These are phyloP conservation scores for Citropsis articulata DNA, from an alignment of 345 rosid species.

Conservation along the genomic window DNA sequence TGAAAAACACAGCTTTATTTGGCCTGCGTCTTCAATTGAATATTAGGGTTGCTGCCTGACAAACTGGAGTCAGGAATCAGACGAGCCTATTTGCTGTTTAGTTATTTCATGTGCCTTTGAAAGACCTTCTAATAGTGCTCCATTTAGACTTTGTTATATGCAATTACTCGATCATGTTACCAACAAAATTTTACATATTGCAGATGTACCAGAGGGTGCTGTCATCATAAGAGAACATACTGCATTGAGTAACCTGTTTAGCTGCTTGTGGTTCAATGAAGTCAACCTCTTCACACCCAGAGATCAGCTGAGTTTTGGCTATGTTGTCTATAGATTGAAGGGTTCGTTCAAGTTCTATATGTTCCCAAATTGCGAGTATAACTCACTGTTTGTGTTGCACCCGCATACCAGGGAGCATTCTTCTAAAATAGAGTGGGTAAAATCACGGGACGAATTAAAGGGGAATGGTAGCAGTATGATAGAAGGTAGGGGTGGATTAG, in stretches of 20 bases:
- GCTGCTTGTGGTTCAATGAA: conserved; percentile 98
- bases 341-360: conserved; percentile 68
- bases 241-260: conserved; percentile 68
- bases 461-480: conserved; percentile 77
- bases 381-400: conserved; percentile 73
- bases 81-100: not conserved
- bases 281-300: conserved; percentile 94
- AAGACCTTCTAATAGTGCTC: not conserved
- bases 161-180: not conserved
- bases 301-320: conserved; percentile 97
- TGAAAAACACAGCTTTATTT: not conserved
- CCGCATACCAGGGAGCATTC: conserved; percentile 96
- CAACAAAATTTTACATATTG: conserved; percentile 19
- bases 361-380: conserved; percentile 96
- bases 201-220: conserved; percentile 99
- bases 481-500: conserved; percentile 89
- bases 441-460: conserved; percentile 60
- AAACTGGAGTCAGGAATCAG: not conserved
- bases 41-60: not conserved
- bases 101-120: not conserved
- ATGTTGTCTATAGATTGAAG: conserved; percentile 68
- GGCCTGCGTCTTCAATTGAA: not conserved
- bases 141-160: not conserved
- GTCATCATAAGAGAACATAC: conserved; percentile 86
- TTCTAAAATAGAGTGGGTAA: conserved; percentile 94